These are phyloP conservation scores for Ceratobasidium sp. DNA, from an alignment of 1,284 basidiomycete genomes.

Conservation along the genomic window DNA sequence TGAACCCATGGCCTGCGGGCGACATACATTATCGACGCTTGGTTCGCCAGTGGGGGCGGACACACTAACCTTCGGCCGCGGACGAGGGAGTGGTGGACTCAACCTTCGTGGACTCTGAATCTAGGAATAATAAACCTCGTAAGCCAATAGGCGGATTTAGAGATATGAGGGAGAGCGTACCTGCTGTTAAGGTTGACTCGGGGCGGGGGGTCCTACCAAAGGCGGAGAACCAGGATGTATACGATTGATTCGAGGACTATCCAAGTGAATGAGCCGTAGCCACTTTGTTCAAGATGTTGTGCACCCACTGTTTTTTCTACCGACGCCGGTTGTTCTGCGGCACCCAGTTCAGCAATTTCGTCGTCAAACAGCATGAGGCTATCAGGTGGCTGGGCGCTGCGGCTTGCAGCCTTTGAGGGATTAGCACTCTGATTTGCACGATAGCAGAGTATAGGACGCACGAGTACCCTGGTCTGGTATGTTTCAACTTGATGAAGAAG, in stretches of 20 bases:
- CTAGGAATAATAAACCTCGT: not conserved
- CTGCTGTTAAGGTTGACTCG: not conserved
- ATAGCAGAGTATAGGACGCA: not conserved
- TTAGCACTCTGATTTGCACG: not conserved
- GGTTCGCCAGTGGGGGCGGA: not conserved
- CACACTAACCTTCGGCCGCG: not conserved
- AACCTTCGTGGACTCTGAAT: not conserved
- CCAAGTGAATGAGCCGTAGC: not conserved
- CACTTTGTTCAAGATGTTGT: not conserved
- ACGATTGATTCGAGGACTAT: not conserved
- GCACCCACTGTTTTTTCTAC: not conserved
- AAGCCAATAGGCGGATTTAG: not conserved
- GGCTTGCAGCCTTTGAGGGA: not conserved
- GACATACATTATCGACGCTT: not conserved
- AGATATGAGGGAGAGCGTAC: not conserved
- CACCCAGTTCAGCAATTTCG: not conserved
- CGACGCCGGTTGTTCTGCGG: too few relatives aligned
- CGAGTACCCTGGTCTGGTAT: constrained; percentile 10
- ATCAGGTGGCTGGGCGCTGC: not conserved
- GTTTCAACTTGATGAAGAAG: constrained; percentile 4
- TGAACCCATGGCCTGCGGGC: not conserved
- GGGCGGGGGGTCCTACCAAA: not conserved
- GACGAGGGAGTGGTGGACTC: not conserved
- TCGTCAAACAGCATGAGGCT: not conserved
- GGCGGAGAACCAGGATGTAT: constrained; percentile 19